Base-by-base conservation (phyloP, 2,329 filamentous ascomycete species). In the Fusarium sp. region DNA sequence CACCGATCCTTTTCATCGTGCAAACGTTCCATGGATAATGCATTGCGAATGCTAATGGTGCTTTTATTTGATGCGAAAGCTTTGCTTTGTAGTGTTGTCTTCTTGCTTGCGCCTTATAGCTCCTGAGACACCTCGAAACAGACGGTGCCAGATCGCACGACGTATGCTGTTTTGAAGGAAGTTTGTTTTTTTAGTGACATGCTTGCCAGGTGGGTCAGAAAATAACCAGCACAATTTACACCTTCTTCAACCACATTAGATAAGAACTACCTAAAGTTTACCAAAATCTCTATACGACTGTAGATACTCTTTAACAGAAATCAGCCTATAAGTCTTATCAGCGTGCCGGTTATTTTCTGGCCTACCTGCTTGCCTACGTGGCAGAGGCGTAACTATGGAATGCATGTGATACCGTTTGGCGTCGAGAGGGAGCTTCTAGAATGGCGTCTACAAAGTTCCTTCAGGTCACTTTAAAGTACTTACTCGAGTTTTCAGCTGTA, bases 401-500 rank as follows among this genome's bases (percentile, higher is more conserved):
- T 63, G 60, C 60, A 63, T 63, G 60, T 63, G 58, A 63, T 63
- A 23, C 15, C 20, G 41, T 37, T 52, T 33, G 40, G 40, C 21
- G 25, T 46, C 14, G 20, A 43, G 25, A 31, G 50, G 43, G 39
- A 50, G 37, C 27, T 63, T 63, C 50, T 58, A 63, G 58, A 63
- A 63, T 20, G n/a, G 20, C 29, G 7, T n/a, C 37, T 23, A 31
- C 25, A 43, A 25, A 39, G 43, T 37, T 33, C 35, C 50, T 23
- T 29, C 33, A 21, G 20, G 35, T 11, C 20, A 15, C 39, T 6
- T 8, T 10, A 17, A 49, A 49, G 60, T 63, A 51, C 15, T 21
- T 18, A n/a, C 9, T 11, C 14, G 11, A 15, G 29, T 15, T 17
- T 13, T n/a, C 15, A 4, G 17, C 14, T 8, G n/a, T 14, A 4